phyloP scores from a whole-genome alignment of 1,284 basidiomycete species.

The Marasmius sp. region DNA sequence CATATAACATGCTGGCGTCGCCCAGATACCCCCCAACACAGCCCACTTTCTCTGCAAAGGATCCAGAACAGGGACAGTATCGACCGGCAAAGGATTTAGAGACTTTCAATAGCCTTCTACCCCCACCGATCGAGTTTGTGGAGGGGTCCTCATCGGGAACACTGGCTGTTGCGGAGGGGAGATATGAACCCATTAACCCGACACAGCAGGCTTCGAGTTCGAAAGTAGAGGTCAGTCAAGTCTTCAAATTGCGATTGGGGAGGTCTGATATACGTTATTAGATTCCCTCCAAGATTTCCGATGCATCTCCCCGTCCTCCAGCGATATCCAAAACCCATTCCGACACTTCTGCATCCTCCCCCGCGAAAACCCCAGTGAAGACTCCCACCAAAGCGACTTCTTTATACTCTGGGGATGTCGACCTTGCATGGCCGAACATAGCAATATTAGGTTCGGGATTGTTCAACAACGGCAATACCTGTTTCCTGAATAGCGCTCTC shows the following conservation, averaged over 20 bases:
- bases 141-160: constrained; percentile 77
- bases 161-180: constrained; percentile 65
- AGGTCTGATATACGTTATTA: constrained; percentile 3
- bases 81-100: constrained; percentile 70
- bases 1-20: constrained; percentile 55
- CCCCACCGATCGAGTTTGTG: constrained; percentile 75
- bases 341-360: constrained; percentile 1
- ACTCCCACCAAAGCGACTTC: constrained; percentile 24
- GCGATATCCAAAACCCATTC: constrained; percentile 14
- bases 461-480: constrained; percentile 93
- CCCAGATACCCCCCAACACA: constrained; percentile 49
- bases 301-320: constrained; percentile 17
- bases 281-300: constrained; percentile 18
- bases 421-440: constrained; percentile 55
- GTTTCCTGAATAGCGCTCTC: constrained; percentile 94
- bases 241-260: neutral
- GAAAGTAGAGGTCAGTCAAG: constrained; percentile 36
- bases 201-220: constrained; percentile 44
- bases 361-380: neutral
- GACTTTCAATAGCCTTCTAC: constrained; percentile 70
- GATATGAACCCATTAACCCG: constrained; percentile 76
- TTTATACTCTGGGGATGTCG: constrained; percentile 53
- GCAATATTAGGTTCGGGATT: constrained; percentile 64
- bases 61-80: constrained; percentile 48
- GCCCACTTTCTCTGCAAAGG: constrained; percentile 48